Conservation (phyloP, 148 eudicot genomes). For the Arctostaphylos glauca region DNA sequence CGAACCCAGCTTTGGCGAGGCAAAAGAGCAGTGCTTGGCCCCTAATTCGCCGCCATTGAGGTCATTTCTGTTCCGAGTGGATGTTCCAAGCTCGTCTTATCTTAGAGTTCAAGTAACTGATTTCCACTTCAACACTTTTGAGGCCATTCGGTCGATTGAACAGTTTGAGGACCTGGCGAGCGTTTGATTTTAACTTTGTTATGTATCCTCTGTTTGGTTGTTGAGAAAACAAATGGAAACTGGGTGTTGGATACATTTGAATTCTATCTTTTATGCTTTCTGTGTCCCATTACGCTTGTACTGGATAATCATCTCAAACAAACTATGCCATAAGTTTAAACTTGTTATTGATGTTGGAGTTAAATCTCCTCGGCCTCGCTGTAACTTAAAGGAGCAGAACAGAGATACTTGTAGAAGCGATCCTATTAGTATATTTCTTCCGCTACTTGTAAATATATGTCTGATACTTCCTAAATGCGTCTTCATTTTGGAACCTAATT, state of each 20-base stretch:
- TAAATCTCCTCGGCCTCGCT: not conserved
- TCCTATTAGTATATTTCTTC: not conserved
- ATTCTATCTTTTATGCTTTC: not conserved
- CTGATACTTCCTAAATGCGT: not conserved
- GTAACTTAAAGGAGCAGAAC: not conserved
- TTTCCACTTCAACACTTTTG: conserved; percentile 59
- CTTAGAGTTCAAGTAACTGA: conserved; percentile 54
- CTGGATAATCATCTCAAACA: not conserved
- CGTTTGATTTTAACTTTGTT: not conserved
- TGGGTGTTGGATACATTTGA: no score
- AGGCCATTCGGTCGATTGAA: conserved; percentile 41
- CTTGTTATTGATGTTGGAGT: not conserved
- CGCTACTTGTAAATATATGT: not conserved
- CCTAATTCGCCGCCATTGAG: conserved; percentile 25
- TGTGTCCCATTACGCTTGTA: not conserved
- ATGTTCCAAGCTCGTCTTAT: conserved; percentile 31
- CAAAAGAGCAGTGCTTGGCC: conserved; percentile 48
- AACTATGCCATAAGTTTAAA: not conserved
- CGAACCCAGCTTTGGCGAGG: conserved; percentile 56
- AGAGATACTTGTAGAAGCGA: not conserved
- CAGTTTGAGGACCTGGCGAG: conserved; percentile 78
- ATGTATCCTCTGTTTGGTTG: not conserved
- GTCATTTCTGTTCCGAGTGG: conserved; percentile 53
- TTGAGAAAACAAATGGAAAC: not conserved
- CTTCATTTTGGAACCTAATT: not conserved